A percentile compares a stretch with the other conserved stretches of the same genome.
phyloP scores from a whole-genome alignment of 768 basidiomycete species.

The Termitomyces sp. region DNA sequence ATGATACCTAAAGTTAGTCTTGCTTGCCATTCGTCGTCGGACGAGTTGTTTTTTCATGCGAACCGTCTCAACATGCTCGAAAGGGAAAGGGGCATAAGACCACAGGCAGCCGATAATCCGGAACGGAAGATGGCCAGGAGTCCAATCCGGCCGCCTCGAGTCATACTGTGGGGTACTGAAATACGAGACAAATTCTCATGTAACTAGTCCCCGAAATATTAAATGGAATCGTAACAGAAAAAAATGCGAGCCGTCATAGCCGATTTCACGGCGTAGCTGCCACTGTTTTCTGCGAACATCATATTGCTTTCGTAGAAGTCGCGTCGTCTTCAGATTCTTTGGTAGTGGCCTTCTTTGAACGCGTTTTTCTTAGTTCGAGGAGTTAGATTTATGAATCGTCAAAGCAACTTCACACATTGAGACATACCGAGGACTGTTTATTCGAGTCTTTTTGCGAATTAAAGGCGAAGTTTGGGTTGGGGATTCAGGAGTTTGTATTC shows the following conservation, averaged over 20 bases:
- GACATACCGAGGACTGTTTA: constrained; percentile 24
- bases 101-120: too few species aligned
- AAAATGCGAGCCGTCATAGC: neutral
- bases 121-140: too few species aligned
- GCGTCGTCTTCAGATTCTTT: neutral
- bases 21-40: neutral
- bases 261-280: too few species aligned
- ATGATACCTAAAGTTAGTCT: neutral
- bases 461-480: constrained; percentile 21
- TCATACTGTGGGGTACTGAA: too few species aligned
- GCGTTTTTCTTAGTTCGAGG: constrained; percentile 6
- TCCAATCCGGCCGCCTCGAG: too few species aligned
- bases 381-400: neutral
- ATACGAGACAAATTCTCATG: too few species aligned
- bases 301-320: neutral
- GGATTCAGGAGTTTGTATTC: constrained; percentile 23
- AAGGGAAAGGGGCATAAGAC: too few species aligned
- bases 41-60: too few species aligned
- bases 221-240: too few species aligned
- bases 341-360: neutral
- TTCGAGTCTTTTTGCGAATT: constrained; percentile 24
- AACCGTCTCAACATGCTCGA: too few species aligned
- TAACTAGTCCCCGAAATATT: too few species aligned
- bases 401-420: neutral
- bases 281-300: neutral